phyloP scores from a whole-genome alignment of 108 stramenopile genomes.

The Cylindrotheca closterium region DNA sequence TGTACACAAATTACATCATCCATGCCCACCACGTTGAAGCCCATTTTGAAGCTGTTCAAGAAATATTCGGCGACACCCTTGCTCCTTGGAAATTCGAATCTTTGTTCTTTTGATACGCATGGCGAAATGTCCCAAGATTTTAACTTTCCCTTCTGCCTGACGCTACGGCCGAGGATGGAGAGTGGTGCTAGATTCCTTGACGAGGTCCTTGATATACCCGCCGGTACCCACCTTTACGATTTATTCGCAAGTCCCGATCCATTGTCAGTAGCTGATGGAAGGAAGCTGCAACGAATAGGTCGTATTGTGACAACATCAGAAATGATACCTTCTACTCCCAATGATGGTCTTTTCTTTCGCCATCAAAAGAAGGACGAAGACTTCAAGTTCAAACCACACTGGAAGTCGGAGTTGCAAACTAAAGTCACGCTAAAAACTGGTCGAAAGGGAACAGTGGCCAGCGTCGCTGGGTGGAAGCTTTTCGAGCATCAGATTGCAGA shows the following conservation, averaged over 20 bases:
- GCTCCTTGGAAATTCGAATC: constrained; percentile 32
- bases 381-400: constrained; percentile 30
- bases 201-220: constrained; percentile 9
- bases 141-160: constrained; percentile 34
- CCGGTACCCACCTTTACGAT: constrained; percentile 28
- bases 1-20: constrained; percentile 32
- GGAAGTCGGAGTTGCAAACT: constrained; percentile 9
- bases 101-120: constrained; percentile 14
- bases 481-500: constrained; percentile 28
- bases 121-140: constrained; percentile 12
- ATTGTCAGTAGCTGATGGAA: constrained; percentile 13
- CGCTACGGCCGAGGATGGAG: constrained; percentile 4
- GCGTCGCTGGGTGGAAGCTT: constrained; percentile 30
- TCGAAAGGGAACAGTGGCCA: constrained; percentile 11
- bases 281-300: constrained; percentile 31
- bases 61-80: constrained; percentile 26
- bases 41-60: constrained; percentile 20
- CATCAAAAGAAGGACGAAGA: constrained; percentile 45
- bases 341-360: constrained; percentile 35
- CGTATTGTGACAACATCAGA: constrained; percentile 19
- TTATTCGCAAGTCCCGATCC: constrained; percentile 34
- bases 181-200: constrained; percentile 19
- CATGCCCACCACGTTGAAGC: constrained; percentile 22
- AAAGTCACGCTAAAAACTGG: constrained; percentile 14
- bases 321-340: constrained; percentile 14